Conservation (phyloP, 345 rosid species). For the Corymbia maculata region DNA sequence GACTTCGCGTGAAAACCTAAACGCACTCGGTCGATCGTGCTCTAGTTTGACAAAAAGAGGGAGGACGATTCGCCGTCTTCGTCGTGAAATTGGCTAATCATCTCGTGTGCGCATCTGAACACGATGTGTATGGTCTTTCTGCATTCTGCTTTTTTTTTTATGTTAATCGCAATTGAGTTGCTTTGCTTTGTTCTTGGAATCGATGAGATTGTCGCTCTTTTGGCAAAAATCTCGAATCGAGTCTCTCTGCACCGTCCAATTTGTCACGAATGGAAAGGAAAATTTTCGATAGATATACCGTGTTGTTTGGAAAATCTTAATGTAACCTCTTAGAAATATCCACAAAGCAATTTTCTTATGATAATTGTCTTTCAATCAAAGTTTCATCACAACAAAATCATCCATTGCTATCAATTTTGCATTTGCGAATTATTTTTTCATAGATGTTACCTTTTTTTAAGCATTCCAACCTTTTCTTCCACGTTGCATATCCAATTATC, state of each 20-base stretch:
- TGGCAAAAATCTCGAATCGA: neutral
- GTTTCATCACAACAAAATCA: too few species aligned
- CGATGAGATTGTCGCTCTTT: too few species aligned
- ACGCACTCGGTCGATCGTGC: neutral
- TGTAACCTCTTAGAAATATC: neutral
- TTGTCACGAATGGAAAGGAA: neutral
- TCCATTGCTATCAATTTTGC: neutral
- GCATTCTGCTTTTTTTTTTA: neutral
- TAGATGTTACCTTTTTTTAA: too few species aligned
- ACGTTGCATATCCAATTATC: neutral
- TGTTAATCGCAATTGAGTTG: neutral
- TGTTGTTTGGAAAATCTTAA: neutral
- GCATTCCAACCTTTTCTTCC: neutral
- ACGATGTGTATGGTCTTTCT: neutral
- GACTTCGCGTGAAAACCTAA: neutral
- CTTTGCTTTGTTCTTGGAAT: neutral
- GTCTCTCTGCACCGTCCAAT: neutral
- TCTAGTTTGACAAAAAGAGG: neutral
- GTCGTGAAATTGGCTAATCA: neutral
- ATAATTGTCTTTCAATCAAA: neutral
- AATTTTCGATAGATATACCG: neutral
- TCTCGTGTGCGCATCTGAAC: neutral
- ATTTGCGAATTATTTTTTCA: neutral
- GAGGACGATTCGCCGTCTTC: neutral
- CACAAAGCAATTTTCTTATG: neutral